Conservation (phyloP, 2,329 filamentous ascomycete species). For the Thielaviopsis punctulata region DNA sequence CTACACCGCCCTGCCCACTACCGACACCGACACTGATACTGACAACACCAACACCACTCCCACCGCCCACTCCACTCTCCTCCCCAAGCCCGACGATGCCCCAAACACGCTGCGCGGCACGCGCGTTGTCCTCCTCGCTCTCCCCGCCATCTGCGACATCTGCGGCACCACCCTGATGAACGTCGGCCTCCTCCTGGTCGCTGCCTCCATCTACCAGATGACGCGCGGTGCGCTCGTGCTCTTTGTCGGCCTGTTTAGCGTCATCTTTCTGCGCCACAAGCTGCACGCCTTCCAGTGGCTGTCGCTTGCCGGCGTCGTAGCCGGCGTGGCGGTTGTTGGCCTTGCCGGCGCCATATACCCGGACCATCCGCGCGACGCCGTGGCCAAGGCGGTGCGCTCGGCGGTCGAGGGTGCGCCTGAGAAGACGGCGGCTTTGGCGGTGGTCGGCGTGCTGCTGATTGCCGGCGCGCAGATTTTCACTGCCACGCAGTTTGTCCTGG, state of each 20-base stretch:
- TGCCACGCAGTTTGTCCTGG: conserved; percentile 85
- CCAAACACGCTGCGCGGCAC: conserved; percentile 50
- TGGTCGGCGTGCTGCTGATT: conserved; percentile 77
- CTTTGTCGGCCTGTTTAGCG: conserved; percentile 90
- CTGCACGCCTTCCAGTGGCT: conserved; percentile 85
- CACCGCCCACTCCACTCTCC: conserved; percentile 16
- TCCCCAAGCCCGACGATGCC: conserved; percentile 31
- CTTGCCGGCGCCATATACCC: conserved; percentile 71
- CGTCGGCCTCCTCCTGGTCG: conserved; percentile 80
- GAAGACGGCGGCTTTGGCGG: conserved; percentile 33
- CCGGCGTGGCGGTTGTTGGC: conserved; percentile 78
- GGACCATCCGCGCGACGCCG: conserved; percentile 35
- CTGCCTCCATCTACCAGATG: conserved; percentile 97
- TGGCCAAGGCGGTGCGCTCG: conserved; percentile 14
- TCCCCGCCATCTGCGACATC: conserved; percentile 87
- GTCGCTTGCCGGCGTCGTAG: conserved; percentile 68
- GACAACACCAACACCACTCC: conserved; percentile 22
- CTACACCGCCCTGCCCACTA: conserved; percentile 43
- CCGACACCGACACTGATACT: conserved; percentile 34
- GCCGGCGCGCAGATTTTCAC: conserved; percentile 94
- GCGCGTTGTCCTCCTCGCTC: conserved; percentile 56
- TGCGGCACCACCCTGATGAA: conserved; percentile 96
- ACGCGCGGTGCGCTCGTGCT: conserved; percentile 85
- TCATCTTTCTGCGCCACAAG: conserved; percentile 67
- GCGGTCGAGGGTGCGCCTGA: conserved; percentile 22